Evolutionary conservation across 257 asterid species (phyloP), one percentile per base, ranked within the genome.

Genomic region (Perilla frutescens): DNA sequence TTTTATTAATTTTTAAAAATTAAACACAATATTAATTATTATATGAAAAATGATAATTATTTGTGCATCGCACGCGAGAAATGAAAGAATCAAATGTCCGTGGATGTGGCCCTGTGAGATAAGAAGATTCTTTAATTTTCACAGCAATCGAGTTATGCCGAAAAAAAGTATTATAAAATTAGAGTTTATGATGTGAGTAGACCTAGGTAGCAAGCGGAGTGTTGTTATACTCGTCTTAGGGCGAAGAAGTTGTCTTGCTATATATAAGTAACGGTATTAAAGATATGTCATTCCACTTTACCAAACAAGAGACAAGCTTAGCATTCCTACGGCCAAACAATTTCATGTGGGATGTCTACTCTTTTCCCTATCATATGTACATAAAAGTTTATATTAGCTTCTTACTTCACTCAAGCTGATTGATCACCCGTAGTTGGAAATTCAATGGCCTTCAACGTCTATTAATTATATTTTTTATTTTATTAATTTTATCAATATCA

Each of bases 331-430:
- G 41, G 40, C 66, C 72, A 55, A 73, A 66, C 72, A 73, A 29
- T 43, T 77, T 71, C 81, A 71, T 77, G 77, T 77, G 81, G 70
- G 65, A 3, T 77, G 70, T 77, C 77, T 53, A 55, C 73, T 70
- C 62, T 71, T 47, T 71, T 26, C 45, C 72, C 47, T 50, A 49
- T 37, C 4, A 29, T 44, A 31, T 48, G 32, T 51, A 37, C 49
- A 8, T 31, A 14, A 55, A 74, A 2, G 14, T 4, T 34, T 40
- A 63, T 36, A 34, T 56, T 62, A 44, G 50, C 41, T 65, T 66
- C 53, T 73, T 44, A 34, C 62, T 45, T 55, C 58, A 37, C 15
- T 62, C 63, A 6, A 20, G 20, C n/a, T n/a, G n/a, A 9, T 43
- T 8, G 29, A 14, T 67, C n/a, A 31, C 26, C 26, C 26, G 26